Evolutionary conservation across 148 eudicot genomes (phyloP).

Genomic region (Chenopodium album): DNA sequence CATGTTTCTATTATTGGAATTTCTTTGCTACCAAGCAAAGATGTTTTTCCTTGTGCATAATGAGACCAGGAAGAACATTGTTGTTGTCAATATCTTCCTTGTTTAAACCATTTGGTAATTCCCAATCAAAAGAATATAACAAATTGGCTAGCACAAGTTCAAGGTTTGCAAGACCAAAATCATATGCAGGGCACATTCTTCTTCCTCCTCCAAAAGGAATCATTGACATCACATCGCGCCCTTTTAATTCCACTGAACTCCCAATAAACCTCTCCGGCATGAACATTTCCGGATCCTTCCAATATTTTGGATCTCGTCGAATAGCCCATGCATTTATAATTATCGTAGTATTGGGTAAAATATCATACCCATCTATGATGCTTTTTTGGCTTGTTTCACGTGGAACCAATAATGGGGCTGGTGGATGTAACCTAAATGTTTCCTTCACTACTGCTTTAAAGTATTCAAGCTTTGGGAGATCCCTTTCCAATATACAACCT

Average conservation of each 20-base stretch:
- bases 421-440: conserved; percentile 33
- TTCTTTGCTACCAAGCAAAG: conserved; percentile 3
- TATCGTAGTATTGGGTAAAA: conserved; percentile 24
- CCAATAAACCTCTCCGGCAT: conserved; percentile 32
- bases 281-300: conserved; percentile 30
- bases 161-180: conserved; percentile 25
- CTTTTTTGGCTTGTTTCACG: conserved; percentile 28
- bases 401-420: conserved; percentile 29
- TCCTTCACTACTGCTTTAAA: conserved; percentile 37
- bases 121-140: conserved; percentile 40
- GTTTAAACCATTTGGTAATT: conserved; percentile 27
- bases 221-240: conserved; percentile 25
- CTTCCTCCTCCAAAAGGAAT: conserved; percentile 42
- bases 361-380: conserved; percentile 30
- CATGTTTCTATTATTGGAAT: too few relatives aligned
- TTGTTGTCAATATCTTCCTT: conserved; percentile 29
- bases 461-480: conserved; percentile 17
- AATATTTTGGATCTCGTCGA: conserved; percentile 29
- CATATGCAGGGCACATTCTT: conserved; percentile 39
- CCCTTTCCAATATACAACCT: conserved; percentile 20
- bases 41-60: conserved; percentile 38
- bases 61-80: conserved; percentile 27
- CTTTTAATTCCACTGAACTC: conserved; percentile 23
- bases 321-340: conserved; percentile 30
- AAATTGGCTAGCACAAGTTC: conserved; percentile 39